A percentile compares a stretch with the other conserved stretches of the same genome.
phyloP scores from a whole-genome alignment of 2,329 filamentous ascomycete genomes.

The Epichloe hybrida region DNA sequence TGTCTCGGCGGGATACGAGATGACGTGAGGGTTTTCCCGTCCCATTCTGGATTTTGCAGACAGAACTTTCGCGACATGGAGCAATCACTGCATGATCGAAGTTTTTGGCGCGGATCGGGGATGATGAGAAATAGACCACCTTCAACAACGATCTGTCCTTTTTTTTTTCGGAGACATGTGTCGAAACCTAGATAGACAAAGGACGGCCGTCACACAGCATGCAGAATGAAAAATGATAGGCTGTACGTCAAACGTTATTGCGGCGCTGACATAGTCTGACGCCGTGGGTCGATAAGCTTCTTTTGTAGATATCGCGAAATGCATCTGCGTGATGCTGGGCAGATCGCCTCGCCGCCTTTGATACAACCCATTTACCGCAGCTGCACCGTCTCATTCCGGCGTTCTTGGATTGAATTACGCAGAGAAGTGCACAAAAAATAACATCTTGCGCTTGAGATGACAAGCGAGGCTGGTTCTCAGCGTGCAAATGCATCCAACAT shows the following conservation, averaged over 20 bases:
- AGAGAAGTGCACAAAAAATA: background rate
- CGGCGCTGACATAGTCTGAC: background rate
- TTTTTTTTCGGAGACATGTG: no score
- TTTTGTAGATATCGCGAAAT: background rate
- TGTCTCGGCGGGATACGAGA: background rate
- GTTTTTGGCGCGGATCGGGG: no score
- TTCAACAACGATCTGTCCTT: no score
- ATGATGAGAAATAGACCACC: no score
- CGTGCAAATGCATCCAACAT: background rate
- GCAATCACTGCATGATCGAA: no score
- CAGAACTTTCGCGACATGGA: no score
- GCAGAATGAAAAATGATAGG: background rate
- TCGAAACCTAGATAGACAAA: no score
- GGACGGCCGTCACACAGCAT: background rate
- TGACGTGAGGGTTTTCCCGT: background rate
- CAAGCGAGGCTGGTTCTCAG: background rate
- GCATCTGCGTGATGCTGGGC: background rate
- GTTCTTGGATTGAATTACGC: background rate
- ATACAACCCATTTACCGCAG: background rate
- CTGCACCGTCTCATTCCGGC: background rate
- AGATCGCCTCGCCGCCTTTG: background rate
- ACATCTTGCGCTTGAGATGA: background rate
- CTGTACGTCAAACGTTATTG: background rate
- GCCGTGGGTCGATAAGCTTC: background rate
- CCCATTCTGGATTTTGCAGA: no score